Percentiles rank a stretch among this genome's conserved stretches.
Evolutionary conservation across 371 early-diverging fungal genomes (phyloP).

Genomic region (Syncephalastrum sp.): DNA sequence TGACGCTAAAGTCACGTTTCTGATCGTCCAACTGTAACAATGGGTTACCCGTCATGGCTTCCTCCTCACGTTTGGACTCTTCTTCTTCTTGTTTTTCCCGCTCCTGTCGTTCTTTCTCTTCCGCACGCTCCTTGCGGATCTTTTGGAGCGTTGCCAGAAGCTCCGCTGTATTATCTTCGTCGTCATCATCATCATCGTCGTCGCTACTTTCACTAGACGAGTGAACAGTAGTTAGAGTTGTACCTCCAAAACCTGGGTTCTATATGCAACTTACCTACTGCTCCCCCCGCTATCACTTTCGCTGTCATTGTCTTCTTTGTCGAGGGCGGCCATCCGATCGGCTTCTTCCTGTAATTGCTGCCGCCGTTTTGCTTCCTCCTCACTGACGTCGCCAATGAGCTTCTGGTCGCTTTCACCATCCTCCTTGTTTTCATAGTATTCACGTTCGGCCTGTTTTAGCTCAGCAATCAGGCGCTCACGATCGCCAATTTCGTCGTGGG

Average conservation of each 20-base stretch:
- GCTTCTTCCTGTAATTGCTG: slow-evolving; percentile 37
- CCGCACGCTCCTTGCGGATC: slow-evolving; percentile 91
- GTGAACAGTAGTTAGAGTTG: not conserved
- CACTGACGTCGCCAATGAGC: slow-evolving; percentile 13
- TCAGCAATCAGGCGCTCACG: slow-evolving; percentile 66
- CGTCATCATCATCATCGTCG: slow-evolving; percentile 67
- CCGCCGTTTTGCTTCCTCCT: slow-evolving; percentile 34
- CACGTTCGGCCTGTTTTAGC: slow-evolving; percentile 67
- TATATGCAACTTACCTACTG: slow-evolving; percentile 12
- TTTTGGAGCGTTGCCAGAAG: slow-evolving; percentile 90
- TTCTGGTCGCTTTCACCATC: slow-evolving; percentile 8
- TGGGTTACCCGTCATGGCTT: slow-evolving; percentile 81
- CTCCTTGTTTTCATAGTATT: slow-evolving; percentile 54
- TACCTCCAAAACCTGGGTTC: no score
- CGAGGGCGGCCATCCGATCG: slow-evolving; percentile 46
- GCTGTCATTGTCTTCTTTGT: slow-evolving; percentile 69
- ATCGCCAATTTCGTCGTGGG: slow-evolving; percentile 62
- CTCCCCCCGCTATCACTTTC: slow-evolving; percentile 49
- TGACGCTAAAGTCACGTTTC: slow-evolving; percentile 80
- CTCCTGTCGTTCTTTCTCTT: slow-evolving; percentile 85
- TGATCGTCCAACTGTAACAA: slow-evolving; percentile 57
- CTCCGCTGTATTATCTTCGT: slow-evolving; percentile 93
- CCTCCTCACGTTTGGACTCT: slow-evolving; percentile 54
- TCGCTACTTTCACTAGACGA: slow-evolving; percentile 14
- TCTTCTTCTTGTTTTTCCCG: slow-evolving; percentile 60